Evolutionary conservation across 2,329 filamentous ascomycete genomes (phyloP), one percentile per base, ranked within the genome.

Genomic region (Pseudomassariella vexata): DNA sequence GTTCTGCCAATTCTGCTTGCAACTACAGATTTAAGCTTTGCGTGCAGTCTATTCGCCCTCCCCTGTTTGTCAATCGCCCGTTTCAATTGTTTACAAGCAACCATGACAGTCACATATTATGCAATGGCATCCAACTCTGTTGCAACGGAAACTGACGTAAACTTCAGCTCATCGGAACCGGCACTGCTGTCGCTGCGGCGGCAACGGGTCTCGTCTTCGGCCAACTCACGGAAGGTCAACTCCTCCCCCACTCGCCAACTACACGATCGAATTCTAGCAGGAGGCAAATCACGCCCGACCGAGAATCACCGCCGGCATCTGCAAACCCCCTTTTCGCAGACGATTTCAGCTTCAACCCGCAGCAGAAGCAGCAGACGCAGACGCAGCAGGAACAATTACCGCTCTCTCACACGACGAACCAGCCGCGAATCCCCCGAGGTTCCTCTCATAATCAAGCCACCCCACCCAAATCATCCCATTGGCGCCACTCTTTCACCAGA

Each of bases 181-280:
- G 74, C 55, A 73, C 73, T 58, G 73, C 71, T 44, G 68, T 76
- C 53, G 74, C 73, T 58, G 72, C 73, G 49, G 73, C 73, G 46
- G 65, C 72, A 55, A 67, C 64, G 46, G 73, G 74, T 46, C 59
- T 79, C 40, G 70, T 72, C 44, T 76, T 79, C 55, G 73, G 70
- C 45, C 70, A 77, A 53, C 59, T 67, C 26, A 50, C 57, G 44
- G 67, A 73, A 45, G 48, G 42, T 31, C 47, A 52, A 35, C 32
- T 32, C 18, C 48, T 59, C 39, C 55, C 51, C 26, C 49, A 45
- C 24, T 33, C 42, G 19, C 49, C 48, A 29, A n/a, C n/a, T n/a
- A n/a, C n/a, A n/a, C 55, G 49, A 18, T 42, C 51, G 19, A 38
- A 35, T 26, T 53, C 59, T 20, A 50, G 41, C 35, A 55, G 51